phyloP scores from a whole-genome alignment of 139 green algal species.

The Pleodorina starrii region DNA sequence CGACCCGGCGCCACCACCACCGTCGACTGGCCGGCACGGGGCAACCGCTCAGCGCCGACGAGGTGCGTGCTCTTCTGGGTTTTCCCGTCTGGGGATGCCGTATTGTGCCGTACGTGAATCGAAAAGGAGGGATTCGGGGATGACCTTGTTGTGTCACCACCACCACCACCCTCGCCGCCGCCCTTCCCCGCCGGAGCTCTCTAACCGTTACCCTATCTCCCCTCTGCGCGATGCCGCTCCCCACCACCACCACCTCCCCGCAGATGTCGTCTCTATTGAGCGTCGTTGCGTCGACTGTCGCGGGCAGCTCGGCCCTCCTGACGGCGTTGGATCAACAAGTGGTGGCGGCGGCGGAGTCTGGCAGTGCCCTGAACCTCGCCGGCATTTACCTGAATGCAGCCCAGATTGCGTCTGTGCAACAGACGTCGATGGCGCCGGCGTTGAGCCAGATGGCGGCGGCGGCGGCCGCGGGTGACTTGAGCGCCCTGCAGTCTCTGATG shows the following conservation, averaged over 20 bases:
- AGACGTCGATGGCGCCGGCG: background rate
- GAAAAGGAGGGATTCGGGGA: no score
- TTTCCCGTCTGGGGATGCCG: no score
- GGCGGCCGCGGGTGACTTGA: background rate
- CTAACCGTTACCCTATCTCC: no score
- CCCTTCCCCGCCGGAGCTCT: no score
- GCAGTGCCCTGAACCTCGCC: background rate
- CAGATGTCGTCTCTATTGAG: background rate
- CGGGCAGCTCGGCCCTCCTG: constrained; percentile 1
- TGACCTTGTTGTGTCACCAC: no score
- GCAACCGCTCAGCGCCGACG: background rate
- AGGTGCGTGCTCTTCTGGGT: no score
- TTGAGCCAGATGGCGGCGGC: background rate
- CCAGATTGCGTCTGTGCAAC: constrained; percentile 20
- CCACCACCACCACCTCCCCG: no score
- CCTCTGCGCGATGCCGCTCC: no score
- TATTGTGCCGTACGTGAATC: no score
- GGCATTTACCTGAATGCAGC: background rate
- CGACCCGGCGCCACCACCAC: background rate
- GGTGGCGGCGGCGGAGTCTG: background rate
- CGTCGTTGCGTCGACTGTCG: background rate
- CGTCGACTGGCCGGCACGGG: no score
- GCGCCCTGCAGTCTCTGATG: background rate
- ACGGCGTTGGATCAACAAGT: constrained; percentile 9
- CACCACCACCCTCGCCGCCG: no score